Evolutionary conservation across 305 asterid genomes (phyloP).

Genomic region (Fraxinus sp.): DNA sequence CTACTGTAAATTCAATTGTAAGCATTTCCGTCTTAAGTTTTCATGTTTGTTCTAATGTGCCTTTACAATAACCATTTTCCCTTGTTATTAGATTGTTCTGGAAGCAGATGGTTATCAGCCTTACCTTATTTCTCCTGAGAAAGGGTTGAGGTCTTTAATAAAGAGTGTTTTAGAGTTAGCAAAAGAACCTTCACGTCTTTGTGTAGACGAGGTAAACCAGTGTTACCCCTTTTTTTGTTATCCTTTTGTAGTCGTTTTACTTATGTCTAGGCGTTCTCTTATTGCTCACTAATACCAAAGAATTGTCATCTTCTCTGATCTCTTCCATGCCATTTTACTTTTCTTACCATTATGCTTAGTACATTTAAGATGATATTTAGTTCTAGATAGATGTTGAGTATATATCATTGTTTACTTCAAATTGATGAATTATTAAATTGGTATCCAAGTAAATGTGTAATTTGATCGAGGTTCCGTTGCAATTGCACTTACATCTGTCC

Average conservation of each 20-base stretch:
- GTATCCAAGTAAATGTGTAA: background rate
- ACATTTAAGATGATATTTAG: background rate
- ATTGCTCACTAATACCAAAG: background rate
- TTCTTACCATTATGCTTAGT: background rate
- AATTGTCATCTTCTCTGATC: background rate
- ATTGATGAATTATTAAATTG: background rate
- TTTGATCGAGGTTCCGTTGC: background rate
- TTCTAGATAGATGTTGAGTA: background rate
- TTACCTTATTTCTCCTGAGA: constrained; percentile 97
- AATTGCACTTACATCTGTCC: background rate
- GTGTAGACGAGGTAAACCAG: constrained; percentile 89
- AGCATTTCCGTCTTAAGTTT: background rate
- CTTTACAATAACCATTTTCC: constrained; percentile 29
- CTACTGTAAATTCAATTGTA: constrained; percentile 11
- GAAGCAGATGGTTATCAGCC: constrained; percentile 99
- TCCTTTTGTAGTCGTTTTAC: background rate
- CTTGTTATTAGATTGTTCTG: constrained; percentile 75
- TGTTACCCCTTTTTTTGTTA: background rate
- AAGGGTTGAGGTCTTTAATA: constrained; percentile 90
- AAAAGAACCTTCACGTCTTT: constrained; percentile 94
- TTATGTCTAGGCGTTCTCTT: background rate
- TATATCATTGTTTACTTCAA: background rate
- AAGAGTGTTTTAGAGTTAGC: constrained; percentile 92
- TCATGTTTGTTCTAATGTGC: constrained; percentile 6
- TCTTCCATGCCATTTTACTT: background rate